These are phyloP conservation scores for Tieghemiomyces parasiticus DNA, from an alignment of 192 early-diverging fungal genomes.

Conservation along the genomic window DNA sequence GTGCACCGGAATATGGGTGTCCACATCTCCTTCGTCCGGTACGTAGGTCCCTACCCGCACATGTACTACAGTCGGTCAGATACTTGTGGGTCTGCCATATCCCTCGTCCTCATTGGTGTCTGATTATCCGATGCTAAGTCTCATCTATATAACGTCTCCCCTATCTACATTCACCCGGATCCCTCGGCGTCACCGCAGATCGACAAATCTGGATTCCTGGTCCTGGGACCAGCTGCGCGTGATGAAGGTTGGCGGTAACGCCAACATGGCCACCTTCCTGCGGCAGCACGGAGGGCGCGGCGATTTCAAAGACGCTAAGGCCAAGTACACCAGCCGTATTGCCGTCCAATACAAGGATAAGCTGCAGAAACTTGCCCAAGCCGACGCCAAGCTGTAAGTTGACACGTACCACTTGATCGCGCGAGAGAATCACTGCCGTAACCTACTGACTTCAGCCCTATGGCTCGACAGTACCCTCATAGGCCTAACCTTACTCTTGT, in stretches of 20 bases:
- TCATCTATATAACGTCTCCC: background rate
- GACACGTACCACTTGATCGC: background rate
- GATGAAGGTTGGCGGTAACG: conserved; percentile 84
- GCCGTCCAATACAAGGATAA: conserved; percentile 74
- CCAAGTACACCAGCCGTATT: conserved; percentile 60
- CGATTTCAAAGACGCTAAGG: conserved; percentile 48
- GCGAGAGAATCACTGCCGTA: background rate
- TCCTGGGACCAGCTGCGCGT: conserved; percentile 78
- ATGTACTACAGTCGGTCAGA: background rate
- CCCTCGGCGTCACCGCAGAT: conserved; percentile 43
- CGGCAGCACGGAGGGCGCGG: conserved; percentile 42
- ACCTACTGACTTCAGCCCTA: background rate
- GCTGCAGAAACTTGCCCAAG: conserved; percentile 46
- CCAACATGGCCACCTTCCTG: conserved; percentile 65
- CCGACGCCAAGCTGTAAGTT: conserved; percentile 33
- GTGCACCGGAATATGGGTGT: conserved; percentile 95
- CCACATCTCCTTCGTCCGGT: conserved; percentile 94
- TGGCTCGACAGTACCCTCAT: background rate
- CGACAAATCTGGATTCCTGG: conserved; percentile 83
- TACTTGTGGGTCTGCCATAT: background rate
- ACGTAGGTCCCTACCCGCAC: conserved; percentile 3
- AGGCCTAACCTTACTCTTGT: background rate
- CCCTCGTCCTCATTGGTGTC: background rate
- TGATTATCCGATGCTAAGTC: background rate
- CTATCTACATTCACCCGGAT: background rate